Base-by-base conservation (phyloP, 148 eudicot genomes). In the Camellia japonica region DNA sequence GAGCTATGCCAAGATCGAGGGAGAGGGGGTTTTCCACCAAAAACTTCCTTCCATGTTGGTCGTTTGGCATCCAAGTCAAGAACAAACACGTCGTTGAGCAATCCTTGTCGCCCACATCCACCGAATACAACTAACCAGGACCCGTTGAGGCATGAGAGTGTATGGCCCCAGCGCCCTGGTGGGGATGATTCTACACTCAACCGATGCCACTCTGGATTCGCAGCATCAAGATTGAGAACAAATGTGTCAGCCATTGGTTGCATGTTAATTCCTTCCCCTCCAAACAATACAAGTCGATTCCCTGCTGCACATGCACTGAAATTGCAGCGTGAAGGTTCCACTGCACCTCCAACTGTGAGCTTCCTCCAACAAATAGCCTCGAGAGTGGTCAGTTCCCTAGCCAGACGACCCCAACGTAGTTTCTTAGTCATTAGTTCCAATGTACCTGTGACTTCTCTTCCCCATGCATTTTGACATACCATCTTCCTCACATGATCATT, bases 381-480 rank as follows among this genome's bases (percentile, higher is more conserved):
- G 8, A 94, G 93, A 43, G 98, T 94, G 1, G 98, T 92, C 9
- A 94, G 89, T 83, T 92, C 97, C 76, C 98, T 85, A 5, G 97
- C 91, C 47, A 94, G 80, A 47, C 98, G 97, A n/a, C 91, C 97
- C 98, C 98, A 94, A 18, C 97, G 95, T 74, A 92, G 80, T 75
- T 89, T 92, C 43, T 90, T 91, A 0, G 94, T 88, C 90, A 90
- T 86, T 43, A 81, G 77, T 79, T 94, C 98, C 74, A 94, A 82
- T 55, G 89, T 82, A 58, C 97, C 90, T 0, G 92, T 94, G 12
- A 90, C 93, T 77, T 94, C 98, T 65, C 91, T 82, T 59, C 98
- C 98, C 98, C 98, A 94, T 64, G 91, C 83, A 79, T 90, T 94
- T 80, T 94, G 98, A 79, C 98, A 94, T 46, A 94, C 98, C 93